Conservation (phyloP, 768 basidiomycete genomes). For the Myochromella boudieri region DNA sequence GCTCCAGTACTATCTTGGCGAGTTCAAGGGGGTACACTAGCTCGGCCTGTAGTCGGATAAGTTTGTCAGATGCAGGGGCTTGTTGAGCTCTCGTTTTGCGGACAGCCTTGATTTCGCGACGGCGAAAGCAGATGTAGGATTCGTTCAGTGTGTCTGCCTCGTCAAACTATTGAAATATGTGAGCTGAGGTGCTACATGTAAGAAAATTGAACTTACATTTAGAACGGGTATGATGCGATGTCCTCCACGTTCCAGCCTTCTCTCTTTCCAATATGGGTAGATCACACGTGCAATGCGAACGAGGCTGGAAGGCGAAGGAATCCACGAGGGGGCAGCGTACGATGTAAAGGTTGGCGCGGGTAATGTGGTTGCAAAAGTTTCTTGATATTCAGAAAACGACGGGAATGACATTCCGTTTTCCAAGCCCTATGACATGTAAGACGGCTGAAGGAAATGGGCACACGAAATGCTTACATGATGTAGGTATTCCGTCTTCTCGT, state of each 20-base stretch:
- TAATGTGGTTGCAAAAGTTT: conserved; percentile 60
- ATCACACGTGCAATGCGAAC: conserved; percentile 67
- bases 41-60: conserved; percentile 78
- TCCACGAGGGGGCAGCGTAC: conserved; percentile 64
- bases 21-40: conserved; percentile 72
- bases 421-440: conserved; percentile 41
- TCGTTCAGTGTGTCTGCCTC: conserved; percentile 89
- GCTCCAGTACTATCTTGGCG: conserved; percentile 61
- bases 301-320: conserved; percentile 64
- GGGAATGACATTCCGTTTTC: conserved; percentile 71
- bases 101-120: conserved; percentile 90
- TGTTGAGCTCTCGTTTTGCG: conserved; percentile 95
- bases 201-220: conserved; percentile 57
- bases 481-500: conserved; percentile 86
- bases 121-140: conserved; percentile 96
- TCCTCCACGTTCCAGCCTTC: conserved; percentile 77
- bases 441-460: conserved; percentile 1
- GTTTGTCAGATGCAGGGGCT: conserved; percentile 84
- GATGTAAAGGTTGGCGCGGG: conserved; percentile 66
- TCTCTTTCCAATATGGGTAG: conserved; percentile 90
- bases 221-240: conserved; percentile 84
- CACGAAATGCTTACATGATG: conserved; percentile 68
- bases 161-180: conserved; percentile 56
- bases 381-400: conserved; percentile 71
- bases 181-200: conserved; percentile 6